Evolutionary conservation across 305 asterid species (phyloP), one percentile per base, ranked within the genome.

Genomic region (Nicotiana rustica): DNA sequence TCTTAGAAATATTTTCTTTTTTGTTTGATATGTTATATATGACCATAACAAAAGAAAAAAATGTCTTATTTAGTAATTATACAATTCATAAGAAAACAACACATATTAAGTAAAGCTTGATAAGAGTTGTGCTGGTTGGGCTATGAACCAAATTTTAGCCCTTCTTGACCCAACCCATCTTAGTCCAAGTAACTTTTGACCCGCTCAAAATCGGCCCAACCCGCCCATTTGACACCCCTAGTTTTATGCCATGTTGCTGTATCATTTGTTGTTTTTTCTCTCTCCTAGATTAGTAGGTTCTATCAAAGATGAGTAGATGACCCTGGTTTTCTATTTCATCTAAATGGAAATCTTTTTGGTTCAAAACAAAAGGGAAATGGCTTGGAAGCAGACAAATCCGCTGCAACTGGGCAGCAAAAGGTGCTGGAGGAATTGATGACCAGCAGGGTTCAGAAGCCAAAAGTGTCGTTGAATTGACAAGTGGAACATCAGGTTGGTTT

Each of bases 351-450:
- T 69, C 5, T 18, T 19, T 70, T 44, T 71, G 36, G 19, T 77
- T 64, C 33, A 65, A 38, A 75, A 80, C 79, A 77, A n/a, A 88
- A 95, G 98, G 98, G 61, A 93, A 91, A 85, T 95, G 98, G 97
- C 97, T 95, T 78, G 99, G 98, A 64, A 95, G 94, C 85, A 93
- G 97, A 88, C 99, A 92, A 86, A 93, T 95, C 80, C 97, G 98
- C 29, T 95, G 98, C 90, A 95, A 95, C 82, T 93, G 98, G 99
- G 99, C 99, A 9, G 75, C 98, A 10, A 93, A 95, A 86, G 94
- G 99, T 85, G 98, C 95, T 47, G 92, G 89, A 77, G 38, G 65
- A 73, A 91, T 85, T 41, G 97, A 95, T 64, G 98, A 95, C 64
- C 91, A 92, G 84, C 95, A 84, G 88, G 86, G 61, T 85, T 85